A percentile compares a stretch with the other conserved stretches of the same genome.
Conservation (phyloP, 1,284 basidiomycete species). For the Rhodotorula glutinis region DNA sequence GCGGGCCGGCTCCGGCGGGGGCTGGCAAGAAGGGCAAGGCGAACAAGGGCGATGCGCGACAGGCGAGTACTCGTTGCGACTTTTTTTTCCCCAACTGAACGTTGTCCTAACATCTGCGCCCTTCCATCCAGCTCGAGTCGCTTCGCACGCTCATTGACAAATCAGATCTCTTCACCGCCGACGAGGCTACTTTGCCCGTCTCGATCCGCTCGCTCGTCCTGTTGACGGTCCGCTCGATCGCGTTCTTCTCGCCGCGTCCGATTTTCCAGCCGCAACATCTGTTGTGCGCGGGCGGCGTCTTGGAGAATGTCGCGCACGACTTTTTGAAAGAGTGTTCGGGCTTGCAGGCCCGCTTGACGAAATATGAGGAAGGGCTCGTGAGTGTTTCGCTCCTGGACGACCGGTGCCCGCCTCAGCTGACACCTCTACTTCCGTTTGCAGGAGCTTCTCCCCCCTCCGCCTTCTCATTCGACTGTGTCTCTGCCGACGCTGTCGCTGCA, state of each 20-base stretch:
- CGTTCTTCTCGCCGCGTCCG: constrained; percentile 24
- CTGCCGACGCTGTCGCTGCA: background rate
- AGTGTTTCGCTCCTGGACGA: background rate
- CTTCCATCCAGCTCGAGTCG: constrained; percentile 9
- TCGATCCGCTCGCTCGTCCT: constrained; percentile 23
- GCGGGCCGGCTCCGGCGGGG: background rate
- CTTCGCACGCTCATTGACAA: constrained; percentile 26
- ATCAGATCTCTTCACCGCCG: constrained; percentile 9
- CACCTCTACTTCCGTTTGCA: too few relatives aligned
- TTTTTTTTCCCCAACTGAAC: background rate
- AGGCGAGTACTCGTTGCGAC: background rate
- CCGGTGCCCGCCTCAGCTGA: too few relatives aligned
- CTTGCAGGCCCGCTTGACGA: constrained; percentile 2
- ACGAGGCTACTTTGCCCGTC: constrained; percentile 1
- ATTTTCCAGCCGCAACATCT: constrained; percentile 36
- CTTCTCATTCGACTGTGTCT: background rate
- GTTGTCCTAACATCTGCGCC: too few relatives aligned
- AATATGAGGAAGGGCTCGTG: constrained; percentile 18
- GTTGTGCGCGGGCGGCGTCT: constrained; percentile 24
- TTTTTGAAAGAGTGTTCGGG: constrained; percentile 7
- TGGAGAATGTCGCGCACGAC: constrained; percentile 6
- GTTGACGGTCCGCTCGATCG: constrained; percentile 7
- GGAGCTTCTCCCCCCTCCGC: constrained; percentile 18
- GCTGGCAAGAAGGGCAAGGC: constrained; percentile 5
- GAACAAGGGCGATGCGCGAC: constrained; percentile 4